Base-by-base conservation (phyloP, 495 filamentous ascomycete genomes). In the Neurospora africana region DNA sequence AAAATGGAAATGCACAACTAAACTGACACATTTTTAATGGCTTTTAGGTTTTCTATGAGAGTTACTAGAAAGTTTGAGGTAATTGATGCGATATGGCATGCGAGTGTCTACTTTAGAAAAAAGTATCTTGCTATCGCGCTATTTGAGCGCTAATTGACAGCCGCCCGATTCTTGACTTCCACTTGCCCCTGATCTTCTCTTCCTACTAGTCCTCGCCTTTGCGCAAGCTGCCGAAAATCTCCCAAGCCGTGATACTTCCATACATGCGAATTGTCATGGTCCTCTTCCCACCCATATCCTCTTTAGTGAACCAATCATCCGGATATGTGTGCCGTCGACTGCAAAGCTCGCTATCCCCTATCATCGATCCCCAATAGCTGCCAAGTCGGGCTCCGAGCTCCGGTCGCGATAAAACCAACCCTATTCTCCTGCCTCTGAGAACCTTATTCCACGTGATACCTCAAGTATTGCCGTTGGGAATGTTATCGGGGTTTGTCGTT, bases 1-100 rank as follows among this genome's bases (percentile, higher is more conserved):
- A 8, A 0, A 9, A 8, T n/a, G 8, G 19, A 6, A 11, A 0
- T 2, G 8, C 0, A 10, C 2, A 37, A 37, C 1, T 0, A 10
- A 37, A 10, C 8, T 0, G 10, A 2, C 0, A 10, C 7, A 10
- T 10, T 37, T 37, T 7, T 35, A 4, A 7, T 0, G 5, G 5
- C 5, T 8, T 36, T 36, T 7, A 7, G 6, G 7, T 6, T 36
- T 7, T 4, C 5, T 36, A 7, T 36, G 0, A 0, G 5, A 36
- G 35, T 36, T 36, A 36, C 35, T 0, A 36, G 5, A 6, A 7
- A 8, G 1, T 36, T 7, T 1, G 7, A 36, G 15, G 0, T 4
- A 0, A 39, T 39, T 0, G 5, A 39, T 5, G 4, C 13, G 5
- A 39, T 5, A 15, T 2, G 4, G 13, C 5, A 0, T 17, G 13